A percentile compares a stretch with the other conserved stretches of the same genome.
These are phyloP conservation scores for Pichia sp. DNA, from an alignment of 1,139 yeast species.

Conservation along the genomic window DNA sequence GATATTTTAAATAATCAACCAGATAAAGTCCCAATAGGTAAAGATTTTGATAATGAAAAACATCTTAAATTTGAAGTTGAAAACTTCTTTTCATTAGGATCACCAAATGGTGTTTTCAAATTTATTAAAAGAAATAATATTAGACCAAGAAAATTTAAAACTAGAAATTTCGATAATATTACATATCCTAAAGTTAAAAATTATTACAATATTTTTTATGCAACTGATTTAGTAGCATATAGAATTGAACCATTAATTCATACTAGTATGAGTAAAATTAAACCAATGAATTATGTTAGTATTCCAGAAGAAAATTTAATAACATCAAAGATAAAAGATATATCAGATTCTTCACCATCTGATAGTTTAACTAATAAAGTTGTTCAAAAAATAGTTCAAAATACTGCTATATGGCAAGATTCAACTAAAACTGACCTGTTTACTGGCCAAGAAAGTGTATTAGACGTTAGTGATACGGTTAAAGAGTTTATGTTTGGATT, in stretches of 20 bases:
- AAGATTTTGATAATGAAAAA: slow-evolving; percentile 24
- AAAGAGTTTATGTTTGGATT: slow-evolving; percentile 36
- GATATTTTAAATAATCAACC: slow-evolving; percentile 68
- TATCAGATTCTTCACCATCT: slow-evolving; percentile 30
- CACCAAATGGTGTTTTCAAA: slow-evolving; percentile 86
- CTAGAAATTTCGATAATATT: slow-evolving; percentile 8
- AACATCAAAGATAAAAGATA: slow-evolving; percentile 41
- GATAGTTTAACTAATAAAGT: slow-evolving; percentile 28
- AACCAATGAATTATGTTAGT: slow-evolving; percentile 45
- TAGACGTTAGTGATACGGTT: slow-evolving; percentile 25
- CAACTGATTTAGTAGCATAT: slow-evolving; percentile 86
- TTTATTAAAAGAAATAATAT: slow-evolving; percentile 56
- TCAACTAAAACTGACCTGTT: slow-evolving; percentile 1
- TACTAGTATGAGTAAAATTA: slow-evolving; percentile 45
- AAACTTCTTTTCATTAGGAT: slow-evolving; percentile 75
- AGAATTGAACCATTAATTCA: slow-evolving; percentile 76
- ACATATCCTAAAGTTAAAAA: slow-evolving; percentile 48
- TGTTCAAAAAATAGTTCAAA: slow-evolving; percentile 16
- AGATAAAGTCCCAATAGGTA: slow-evolving; percentile 24
- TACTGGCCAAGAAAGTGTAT: slow-evolving; percentile 15
- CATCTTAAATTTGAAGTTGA: slow-evolving; percentile 64
- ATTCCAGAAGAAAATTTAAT: slow-evolving; percentile 44
- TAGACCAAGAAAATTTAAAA: slow-evolving; percentile 30
- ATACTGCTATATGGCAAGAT: slow-evolving; percentile 15
- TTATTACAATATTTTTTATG: slow-evolving; percentile 75